Evolutionary conservation across 495 filamentous ascomycete species (phyloP), one percentile per base, ranked within the genome.

Genomic region (Xylaria venustula): DNA sequence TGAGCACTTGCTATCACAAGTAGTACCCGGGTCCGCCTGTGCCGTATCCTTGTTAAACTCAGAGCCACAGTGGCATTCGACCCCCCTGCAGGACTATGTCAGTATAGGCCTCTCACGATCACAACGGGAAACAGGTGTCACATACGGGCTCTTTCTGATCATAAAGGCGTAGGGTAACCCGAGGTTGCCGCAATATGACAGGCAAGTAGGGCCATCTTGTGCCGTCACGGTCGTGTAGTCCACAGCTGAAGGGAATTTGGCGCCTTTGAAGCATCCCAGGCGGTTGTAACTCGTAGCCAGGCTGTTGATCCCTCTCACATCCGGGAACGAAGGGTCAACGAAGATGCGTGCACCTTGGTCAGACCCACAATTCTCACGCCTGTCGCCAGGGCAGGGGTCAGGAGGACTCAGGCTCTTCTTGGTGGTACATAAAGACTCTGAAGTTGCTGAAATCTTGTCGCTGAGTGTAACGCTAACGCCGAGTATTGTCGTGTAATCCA

Each of bases 251-350:
- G 40, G 28, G 37, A 54, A 53, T 26, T 46, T 46, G 23, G 26
- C 40, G 9, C 42, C 25, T n/a, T 34, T 22, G 58, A 60, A 60
- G 58, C 58, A 60, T 30, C 40, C 49, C 2, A 60, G 49, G 14
- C 12, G 9, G 7, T 23, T 48, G 8, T 53, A 60, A 40, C 40
- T 30, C 15, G 9, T n/a, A 32, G 58, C 8, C 5, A 45, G 17
- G 36, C 22, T n/a, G 49, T 5, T 1, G 17, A 14, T 8, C 7
- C 37, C 49, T 60, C 40, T 54, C 49, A 40, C 6, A 36, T 54
- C 58, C 9, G 58, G 47, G 34, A 46, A 60, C n/a, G 57, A 53
- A 26, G 58, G 58, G 28, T 53, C 49, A 20, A 45, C 58, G 12
- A 45, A 46, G n/a, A 60, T 54, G 7, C 48, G 48, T 4, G 58